Conservation (phyloP, 75 land plant genomes). For the Pinus taeda region DNA sequence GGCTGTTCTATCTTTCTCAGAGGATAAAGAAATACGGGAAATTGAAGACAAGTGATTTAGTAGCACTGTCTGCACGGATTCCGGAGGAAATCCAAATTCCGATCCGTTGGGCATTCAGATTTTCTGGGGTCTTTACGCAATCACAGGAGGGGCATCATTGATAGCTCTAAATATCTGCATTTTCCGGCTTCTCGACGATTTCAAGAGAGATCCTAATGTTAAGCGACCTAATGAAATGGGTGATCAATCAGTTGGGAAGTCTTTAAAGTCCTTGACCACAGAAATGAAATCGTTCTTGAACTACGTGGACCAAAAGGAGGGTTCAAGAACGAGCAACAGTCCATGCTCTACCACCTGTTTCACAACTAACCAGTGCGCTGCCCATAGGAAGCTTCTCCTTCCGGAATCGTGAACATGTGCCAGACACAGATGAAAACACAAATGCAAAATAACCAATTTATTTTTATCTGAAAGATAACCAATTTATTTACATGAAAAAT, state of each 20-base stretch:
- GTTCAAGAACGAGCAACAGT: not conserved
- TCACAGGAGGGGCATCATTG: slow-evolving; percentile 17
- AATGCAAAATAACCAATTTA: too few relatives aligned
- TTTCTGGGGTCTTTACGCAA: slow-evolving; percentile 28
- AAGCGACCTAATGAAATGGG: not conserved
- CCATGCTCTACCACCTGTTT: not conserved
- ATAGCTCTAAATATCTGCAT: slow-evolving; percentile 1
- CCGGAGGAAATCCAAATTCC: not conserved
- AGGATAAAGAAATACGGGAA: slow-evolving; percentile 32
- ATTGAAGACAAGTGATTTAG: slow-evolving; percentile 37
- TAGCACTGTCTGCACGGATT: slow-evolving; percentile 12
- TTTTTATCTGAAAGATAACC: too few relatives aligned
- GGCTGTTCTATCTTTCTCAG: slow-evolving; percentile 35
- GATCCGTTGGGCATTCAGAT: slow-evolving; percentile 6
- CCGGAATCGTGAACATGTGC: too few relatives aligned
- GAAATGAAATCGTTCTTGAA: too few relatives aligned
- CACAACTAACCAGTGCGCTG: not conserved
- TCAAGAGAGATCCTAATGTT: not conserved
- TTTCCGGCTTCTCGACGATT: not conserved
- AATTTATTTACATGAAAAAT: too few relatives aligned
- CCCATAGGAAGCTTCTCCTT: not conserved
- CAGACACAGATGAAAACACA: too few relatives aligned
- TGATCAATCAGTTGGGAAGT: not conserved
- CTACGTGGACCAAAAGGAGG: too few relatives aligned
- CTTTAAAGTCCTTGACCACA: not conserved